Base-by-base conservation (phyloP, 2,329 filamentous ascomycete genomes). In the Alternaria triticimaculans region DNA sequence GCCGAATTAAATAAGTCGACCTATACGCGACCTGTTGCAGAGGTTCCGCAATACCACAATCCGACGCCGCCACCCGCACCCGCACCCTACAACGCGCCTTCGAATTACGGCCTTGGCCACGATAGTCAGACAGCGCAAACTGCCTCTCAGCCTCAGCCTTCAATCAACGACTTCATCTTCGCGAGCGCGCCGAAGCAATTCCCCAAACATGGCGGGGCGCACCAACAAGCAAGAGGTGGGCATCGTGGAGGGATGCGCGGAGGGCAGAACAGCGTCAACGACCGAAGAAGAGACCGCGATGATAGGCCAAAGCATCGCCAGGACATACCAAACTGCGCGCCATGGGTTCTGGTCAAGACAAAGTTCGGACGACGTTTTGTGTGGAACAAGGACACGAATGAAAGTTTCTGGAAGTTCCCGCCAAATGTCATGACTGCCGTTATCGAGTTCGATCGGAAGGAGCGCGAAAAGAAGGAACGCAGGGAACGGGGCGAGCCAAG, bases 371-470 rank as follows among this genome's bases (percentile, higher is more conserved):
- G 96, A 61, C 88, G 94, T 56, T 99, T 99, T 76, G 94, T 94
- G 3, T 92, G 97, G 82, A 97, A 99, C 71, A 88, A 90, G 0
- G 87, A 87, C 58, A 97, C 95, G 69, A 92, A 95, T 41, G 87
- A 94, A 70, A 98, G 94, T 80, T 94, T 94, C 80, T 99, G 96
- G 96, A 93, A 93, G 74, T 96, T 97, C 72, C 96, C 96, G 0
- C 88, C 93, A 59, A 90, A 96, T 77, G 85, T 99, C 37, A 90
- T 94, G 86, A 89, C 91, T 64, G 93, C 89, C 0, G 87, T 90
- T 2, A 77, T 87, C 5, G 87, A 89, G 14, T 92, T 96, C 58
- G 89, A 91, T 73, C 82, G 82, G 23, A 83, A 93, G 59, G 93
- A 97, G 79, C 88, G 91, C 77, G 89, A 90, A 69, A 87, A 88